Percentiles rank a stretch among this genome's conserved stretches.
Evolutionary conservation across 805 yeast species (phyloP).

Genomic region (Candida orba): DNA sequence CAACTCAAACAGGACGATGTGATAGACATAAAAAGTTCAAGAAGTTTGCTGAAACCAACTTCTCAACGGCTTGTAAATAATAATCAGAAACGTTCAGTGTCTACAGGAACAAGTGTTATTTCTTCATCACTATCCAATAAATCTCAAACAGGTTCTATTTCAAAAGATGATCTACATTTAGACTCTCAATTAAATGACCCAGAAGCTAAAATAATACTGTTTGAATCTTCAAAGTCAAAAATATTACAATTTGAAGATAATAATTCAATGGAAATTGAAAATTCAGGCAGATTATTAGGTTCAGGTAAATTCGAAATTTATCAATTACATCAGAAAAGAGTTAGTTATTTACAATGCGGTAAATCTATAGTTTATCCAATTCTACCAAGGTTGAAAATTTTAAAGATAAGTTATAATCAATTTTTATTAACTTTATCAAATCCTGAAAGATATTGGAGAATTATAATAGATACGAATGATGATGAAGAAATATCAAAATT

Average conservation of each 20-base stretch:
- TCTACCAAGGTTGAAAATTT: slow-evolving; percentile 52
- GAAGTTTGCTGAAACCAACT: slow-evolving; percentile 17
- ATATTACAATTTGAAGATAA: slow-evolving; percentile 20
- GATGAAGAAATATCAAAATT: slow-evolving; percentile 15
- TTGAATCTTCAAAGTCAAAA: slow-evolving; percentile 17
- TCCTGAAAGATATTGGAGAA: slow-evolving; percentile 72
- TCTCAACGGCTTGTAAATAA: slow-evolving; percentile 7
- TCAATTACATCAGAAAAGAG: slow-evolving; percentile 48
- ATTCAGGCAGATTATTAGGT: slow-evolving; percentile 44
- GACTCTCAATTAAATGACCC: slow-evolving; percentile 4
- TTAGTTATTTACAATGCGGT: slow-evolving; percentile 57
- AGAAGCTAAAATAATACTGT: slow-evolving; percentile 15
- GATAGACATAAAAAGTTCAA: slow-evolving; percentile 18
- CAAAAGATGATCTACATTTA: neutral
- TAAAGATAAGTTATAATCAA: slow-evolving; percentile 40
- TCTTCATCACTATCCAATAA: slow-evolving; percentile 16
- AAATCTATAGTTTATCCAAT: slow-evolving; percentile 62
- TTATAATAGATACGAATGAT: slow-evolving; percentile 26
- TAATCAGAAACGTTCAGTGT: too few species aligned
- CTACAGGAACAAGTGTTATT: neutral
- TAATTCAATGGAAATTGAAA: slow-evolving; percentile 6
- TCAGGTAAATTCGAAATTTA: slow-evolving; percentile 56
- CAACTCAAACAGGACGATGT: slow-evolving; percentile 6
- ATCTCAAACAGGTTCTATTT: slow-evolving; percentile 4
- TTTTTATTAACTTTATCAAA: slow-evolving; percentile 62